Evolutionary conservation across 108 stramenopile genomes (phyloP), one percentile per base, ranked within the genome.

Genomic region (Skeletonema potamos): DNA sequence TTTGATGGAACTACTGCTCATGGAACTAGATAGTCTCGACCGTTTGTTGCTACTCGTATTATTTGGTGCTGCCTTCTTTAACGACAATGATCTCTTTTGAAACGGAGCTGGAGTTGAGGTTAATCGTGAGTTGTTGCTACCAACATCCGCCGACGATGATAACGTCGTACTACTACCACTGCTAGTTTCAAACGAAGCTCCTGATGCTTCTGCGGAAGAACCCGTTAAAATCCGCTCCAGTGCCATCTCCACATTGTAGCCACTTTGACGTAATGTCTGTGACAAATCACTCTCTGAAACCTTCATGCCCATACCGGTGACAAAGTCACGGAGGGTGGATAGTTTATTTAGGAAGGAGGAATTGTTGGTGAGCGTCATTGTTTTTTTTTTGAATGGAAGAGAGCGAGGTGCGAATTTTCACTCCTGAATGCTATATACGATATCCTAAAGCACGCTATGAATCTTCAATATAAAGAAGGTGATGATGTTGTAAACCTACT

Each of bases 241-340:
- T 18, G 94, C 94, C 62, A 83, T 18, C 26, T 91, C 84, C 46
- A 95, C 89, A 54, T 82, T 83, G 72, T 78, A 89, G 0, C 81
- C 87, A 7, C 80, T 73, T 26, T 77, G 64, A 64, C 81, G 51
- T 12, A 94, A 60, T 59, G 87, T 85, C 1, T 57, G 26, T 0
- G 87, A 82, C 44, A 91, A 62, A 48, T 88, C 87, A 3, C 39
- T 33, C 54, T 94, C 92, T 2, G 75, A 72, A 39, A 30, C 37
- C 33, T 39, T 73, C 20, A 60, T 60, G 34, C 66, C 76, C 64
- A 73, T 77, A 26, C 69, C 67, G 5, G 36, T 70, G 7, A 86
- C 73, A 72, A 88, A 88, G 6, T 54, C 62, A 11, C 91, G 83
- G 12, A 92, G 75, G 22, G 82, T 66, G 27, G 76, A n/a, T 8